Base-by-base conservation (phyloP, 768 basidiomycete species). In the Galerina sulciceps region DNA sequence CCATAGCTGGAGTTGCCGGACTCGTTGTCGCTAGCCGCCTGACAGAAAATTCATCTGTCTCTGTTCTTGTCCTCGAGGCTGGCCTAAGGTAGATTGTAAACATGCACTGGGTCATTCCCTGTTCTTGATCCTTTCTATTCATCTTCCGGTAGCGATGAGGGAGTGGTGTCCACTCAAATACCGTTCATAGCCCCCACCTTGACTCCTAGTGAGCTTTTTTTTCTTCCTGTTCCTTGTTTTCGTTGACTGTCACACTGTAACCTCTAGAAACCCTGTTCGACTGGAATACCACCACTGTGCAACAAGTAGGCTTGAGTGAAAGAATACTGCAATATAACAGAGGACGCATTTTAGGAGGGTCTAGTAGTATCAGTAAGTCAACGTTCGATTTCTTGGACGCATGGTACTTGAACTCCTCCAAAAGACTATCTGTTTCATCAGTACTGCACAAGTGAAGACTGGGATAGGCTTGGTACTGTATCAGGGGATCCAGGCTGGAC, bases 61-160 rank as follows among this genome's bases (percentile, higher is more conserved):
- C 74, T 0, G 84, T 86, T 0, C 71, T 85, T 13, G 65, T 87
- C 5, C 67, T 86, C 6, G 85, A 87, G 64, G 80, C 83, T 1
- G 85, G 85, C 4, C 64, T 71, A 58, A 88, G 85, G 87, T 85
- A 35, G 36, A 8, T 22, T 44, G 45, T 37, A 13, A 10, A 10
- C 38, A 15, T 15, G 11, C 10, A 31, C 26, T 8, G 8, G 26
- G 26, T 5, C 41, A 14, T 43, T 22, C 36, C 1, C 17, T 14
- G 3, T 18, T 54, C 11, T 18, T 37, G 15, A 31, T 22, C 9
- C 22, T 35, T 10, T 41, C 41, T 36, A 31, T 13, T 40, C 14
- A 6, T 42, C 26, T 37, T 23, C 11, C 50, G 13, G 10, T 26
- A 70, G 70, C 53, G 64, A 69, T 44, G 55, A 64, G 34, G 65